phyloP scores from a whole-genome alignment of 129 eudicot genomes.

The Pseudognaphalium luteoalbum region DNA sequence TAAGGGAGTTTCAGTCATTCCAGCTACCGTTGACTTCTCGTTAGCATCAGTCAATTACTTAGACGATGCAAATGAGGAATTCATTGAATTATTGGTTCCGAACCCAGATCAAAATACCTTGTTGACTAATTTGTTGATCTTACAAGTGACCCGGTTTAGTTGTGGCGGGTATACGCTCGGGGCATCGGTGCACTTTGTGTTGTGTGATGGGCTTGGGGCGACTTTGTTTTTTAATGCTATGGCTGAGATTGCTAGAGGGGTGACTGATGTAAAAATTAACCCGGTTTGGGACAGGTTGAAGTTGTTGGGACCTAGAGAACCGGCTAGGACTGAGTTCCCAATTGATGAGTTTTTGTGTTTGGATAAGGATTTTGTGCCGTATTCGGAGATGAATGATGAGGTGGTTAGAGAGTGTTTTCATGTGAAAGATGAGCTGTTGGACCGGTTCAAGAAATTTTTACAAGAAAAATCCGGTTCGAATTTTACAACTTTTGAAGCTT shows the following conservation, averaged over 20 bases:
- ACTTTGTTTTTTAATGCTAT: conserved; percentile 56
- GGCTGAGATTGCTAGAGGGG: conserved; percentile 78
- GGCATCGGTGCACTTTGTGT: conserved; percentile 61
- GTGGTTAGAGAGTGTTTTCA: conserved; percentile 48
- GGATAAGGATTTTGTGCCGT: conserved; percentile 49
- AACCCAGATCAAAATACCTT: conserved; percentile 45
- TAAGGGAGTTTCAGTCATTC: conserved; percentile 48
- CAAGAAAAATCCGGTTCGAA: conserved; percentile 55
- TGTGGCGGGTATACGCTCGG: conserved; percentile 81
- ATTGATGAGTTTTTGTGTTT: conserved; percentile 46
- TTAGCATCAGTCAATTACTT: conserved; percentile 41
- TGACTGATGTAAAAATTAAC: conserved; percentile 34
- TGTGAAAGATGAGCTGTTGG: conserved; percentile 69
- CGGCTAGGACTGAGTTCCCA: conserved; percentile 50
- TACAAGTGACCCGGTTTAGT: conserved; percentile 58
- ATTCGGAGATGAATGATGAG: conserved; percentile 38
- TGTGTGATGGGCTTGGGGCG: conserved; percentile 76
- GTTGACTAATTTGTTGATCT: conserved; percentile 41
- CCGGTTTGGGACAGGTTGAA: conserved; percentile 74
- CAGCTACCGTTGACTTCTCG: conserved; percentile 46
- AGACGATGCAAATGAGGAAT: conserved; percentile 42
- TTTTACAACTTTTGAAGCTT: conserved; percentile 80
- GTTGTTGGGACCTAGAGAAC: conserved; percentile 70
- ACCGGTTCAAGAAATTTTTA: conserved; percentile 51
- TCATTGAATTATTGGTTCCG: conserved; percentile 52